Base-by-base conservation (phyloP, 345 rosid genomes). In the Hevea brasiliensis region DNA sequence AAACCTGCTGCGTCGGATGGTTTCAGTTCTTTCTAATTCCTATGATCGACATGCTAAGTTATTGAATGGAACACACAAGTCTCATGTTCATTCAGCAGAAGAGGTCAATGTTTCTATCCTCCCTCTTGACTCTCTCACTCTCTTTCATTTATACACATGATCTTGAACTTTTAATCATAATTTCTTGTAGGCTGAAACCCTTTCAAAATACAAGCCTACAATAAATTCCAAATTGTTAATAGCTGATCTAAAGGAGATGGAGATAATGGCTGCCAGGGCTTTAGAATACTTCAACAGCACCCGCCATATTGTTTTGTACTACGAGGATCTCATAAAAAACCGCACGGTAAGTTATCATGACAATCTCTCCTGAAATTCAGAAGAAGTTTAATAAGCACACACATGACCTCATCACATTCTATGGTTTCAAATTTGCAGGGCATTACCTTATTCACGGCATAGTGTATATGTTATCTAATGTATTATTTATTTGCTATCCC, bases 11-110 rank as follows among this genome's bases (percentile, higher is more conserved):
- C 88, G 97, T 23, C 89, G 98, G 65, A 84, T 92, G 96, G 91
- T 95, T 72, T 95, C 99, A 27, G 79, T 89, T 71, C 77, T 88
- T 50, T 94, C 98, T 4, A 95, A 95, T 82, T 89, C 97, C 67
- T 85, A 89, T 79, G 99, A 95, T 60, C 92, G 89, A 35, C 63
- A 82, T 59, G 98, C 98, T 58, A 95, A 91, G 87, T 77, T 89
- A 65, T 83, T 95, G 84, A 92, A 95, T 79, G 99, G 99, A 65
- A 91, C 92, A 67, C 99, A 95, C 76, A 91, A 91, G 83, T 89
- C 99, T 79, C 99, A 95, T 80, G 99, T 95, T 76, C 99, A 95
- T 85, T 90, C 96, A n/a, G 68, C 41, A 10, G 83, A 88, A 81
- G 99, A 95, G 98, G 99, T 95, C 13, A 37, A 35, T 65, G 56